A percentile compares a stretch with the other conserved stretches of the same genome.
Conservation (phyloP, 1,284 basidiomycete genomes). For the Leccinum pallidistipes region DNA sequence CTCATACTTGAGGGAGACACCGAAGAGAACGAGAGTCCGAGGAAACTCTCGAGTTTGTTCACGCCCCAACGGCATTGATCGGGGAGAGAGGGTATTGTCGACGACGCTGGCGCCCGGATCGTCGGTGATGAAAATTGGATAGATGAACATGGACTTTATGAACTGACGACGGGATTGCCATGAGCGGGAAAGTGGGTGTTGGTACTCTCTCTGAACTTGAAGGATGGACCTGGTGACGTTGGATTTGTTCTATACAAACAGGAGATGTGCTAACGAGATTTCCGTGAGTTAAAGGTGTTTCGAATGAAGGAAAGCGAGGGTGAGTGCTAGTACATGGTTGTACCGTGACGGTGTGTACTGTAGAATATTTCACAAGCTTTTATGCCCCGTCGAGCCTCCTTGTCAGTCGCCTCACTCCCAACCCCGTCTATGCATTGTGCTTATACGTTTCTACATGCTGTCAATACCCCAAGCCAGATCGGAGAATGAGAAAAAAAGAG, state of each 20-base stretch:
- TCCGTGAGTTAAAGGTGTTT: constrained; percentile 18
- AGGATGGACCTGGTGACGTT: constrained; percentile 57
- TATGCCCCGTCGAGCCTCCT: constrained; percentile 41
- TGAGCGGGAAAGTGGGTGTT: constrained; percentile 82
- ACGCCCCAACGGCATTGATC: constrained; percentile 94
- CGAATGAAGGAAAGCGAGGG: background rate
- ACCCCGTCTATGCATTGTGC: constrained; percentile 37
- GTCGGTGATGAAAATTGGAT: constrained; percentile 96
- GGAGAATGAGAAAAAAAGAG: background rate
- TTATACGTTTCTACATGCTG: constrained; percentile 58
- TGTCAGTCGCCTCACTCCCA: constrained; percentile 46
- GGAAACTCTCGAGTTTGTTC: constrained; percentile 86
- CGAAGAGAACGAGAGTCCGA: constrained; percentile 90
- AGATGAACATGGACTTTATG: constrained; percentile 94
- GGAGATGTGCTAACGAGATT: constrained; percentile 25
- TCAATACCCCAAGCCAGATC: background rate
- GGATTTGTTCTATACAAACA: background rate
- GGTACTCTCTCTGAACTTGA: constrained; percentile 83
- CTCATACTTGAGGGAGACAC: constrained; percentile 82
- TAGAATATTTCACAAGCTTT: constrained; percentile 43
- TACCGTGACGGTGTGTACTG: background rate
- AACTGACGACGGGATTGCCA: constrained; percentile 80
- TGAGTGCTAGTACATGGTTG: no score
- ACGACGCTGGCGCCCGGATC: constrained; percentile 80
- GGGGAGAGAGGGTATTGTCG: constrained; percentile 68